Percentiles rank a stretch among this genome's conserved stretches.
phyloP scores from a whole-genome alignment of 2,329 filamentous ascomycete genomes.

The Exserohilum rostratum region DNA sequence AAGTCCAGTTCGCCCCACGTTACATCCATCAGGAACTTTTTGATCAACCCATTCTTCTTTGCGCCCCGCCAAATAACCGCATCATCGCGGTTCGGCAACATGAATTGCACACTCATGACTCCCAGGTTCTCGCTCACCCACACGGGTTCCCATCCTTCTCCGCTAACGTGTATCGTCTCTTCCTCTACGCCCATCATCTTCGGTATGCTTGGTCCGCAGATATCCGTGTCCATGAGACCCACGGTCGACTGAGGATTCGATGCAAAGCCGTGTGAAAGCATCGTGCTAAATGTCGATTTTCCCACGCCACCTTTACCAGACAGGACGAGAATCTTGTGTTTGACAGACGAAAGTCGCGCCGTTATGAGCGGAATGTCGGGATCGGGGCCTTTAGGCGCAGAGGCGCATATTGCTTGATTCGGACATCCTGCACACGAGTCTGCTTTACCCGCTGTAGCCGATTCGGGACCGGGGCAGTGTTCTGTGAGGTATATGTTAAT shows the following conservation, averaged over 20 bases:
- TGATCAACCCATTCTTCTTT: constrained; percentile 98
- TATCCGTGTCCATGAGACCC: constrained; percentile 97
- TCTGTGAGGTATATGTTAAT: constrained; percentile 55
- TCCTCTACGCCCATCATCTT: constrained; percentile 98
- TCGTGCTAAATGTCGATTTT: constrained; percentile 89
- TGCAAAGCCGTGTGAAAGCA: constrained; percentile 89
- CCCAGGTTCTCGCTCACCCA: constrained; percentile 94
- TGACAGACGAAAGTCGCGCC: constrained; percentile 77
- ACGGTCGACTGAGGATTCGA: constrained; percentile 78
- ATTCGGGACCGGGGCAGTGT: constrained; percentile 92
- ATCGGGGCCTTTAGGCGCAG: constrained; percentile 92
- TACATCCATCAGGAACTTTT: constrained; percentile 96
- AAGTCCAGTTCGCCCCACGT: constrained; percentile 97
- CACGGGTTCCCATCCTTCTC: constrained; percentile 89
- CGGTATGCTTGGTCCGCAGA: constrained; percentile 93
- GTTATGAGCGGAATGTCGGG: constrained; percentile 91
- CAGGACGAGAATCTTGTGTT: constrained; percentile 90
- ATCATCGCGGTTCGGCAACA: constrained; percentile 91
- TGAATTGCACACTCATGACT: constrained; percentile 98
- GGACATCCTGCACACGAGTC: constrained; percentile 95
- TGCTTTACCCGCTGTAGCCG: constrained; percentile 66
- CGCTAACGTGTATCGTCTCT: constrained; percentile 91
- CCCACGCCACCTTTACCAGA: constrained; percentile 96
- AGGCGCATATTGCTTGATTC: constrained; percentile 93
- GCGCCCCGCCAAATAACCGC: constrained; percentile 97